Base-by-base conservation (phyloP, 352 stramenopile species). In the Phytophthora capsici region DNA sequence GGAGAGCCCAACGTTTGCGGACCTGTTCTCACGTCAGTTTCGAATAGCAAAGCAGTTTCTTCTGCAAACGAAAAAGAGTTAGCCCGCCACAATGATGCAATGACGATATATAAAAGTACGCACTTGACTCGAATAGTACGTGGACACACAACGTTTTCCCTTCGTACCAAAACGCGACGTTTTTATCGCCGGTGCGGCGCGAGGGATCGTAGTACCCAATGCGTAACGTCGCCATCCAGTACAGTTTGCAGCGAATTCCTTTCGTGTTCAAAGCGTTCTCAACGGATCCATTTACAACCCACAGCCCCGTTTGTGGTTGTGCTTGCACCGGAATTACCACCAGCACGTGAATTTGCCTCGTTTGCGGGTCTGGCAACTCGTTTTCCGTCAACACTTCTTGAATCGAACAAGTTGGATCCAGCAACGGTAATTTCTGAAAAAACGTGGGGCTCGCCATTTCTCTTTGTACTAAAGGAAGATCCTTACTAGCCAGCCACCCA, bases 261-360 rank as follows among this genome's bases (percentile, higher is more conserved):
- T 44, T 44, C 28, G 48, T 44, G 32, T 30, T 30, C n/a, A 61
- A 48, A 1, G n/a, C 45, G 19, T 49, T 62, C 38, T 40, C 57
- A 64, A 59, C 13, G 0, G 16, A 50, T 23, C 30, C 64, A 64
- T 7, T 57, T 13, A 65, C 37, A 6, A 52, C 23, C 47, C 47
- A 54, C 47, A 44, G 19, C 1, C 5, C n/a, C 10, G 17, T 25
- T 40, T 54, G 47, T 44, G 10, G 14, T 44, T 44, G 22, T 34
- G n/a, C n/a, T n/a, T n/a, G n/a, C n/a, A n/a, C n/a, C n/a, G 55
- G 45, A 63, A 56, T 44, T 34, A 63, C 34, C 44, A 56, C 55
- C 34, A 63, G 37, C 44, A 63, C 45, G 37, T 63, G 22, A 1
- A 63, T 36, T 36, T 5, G 23, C 13, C 20, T 5, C 32, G 9